phyloP scores from a whole-genome alignment of 495 filamentous ascomycete species.

The Geoglossum glabrum region DNA sequence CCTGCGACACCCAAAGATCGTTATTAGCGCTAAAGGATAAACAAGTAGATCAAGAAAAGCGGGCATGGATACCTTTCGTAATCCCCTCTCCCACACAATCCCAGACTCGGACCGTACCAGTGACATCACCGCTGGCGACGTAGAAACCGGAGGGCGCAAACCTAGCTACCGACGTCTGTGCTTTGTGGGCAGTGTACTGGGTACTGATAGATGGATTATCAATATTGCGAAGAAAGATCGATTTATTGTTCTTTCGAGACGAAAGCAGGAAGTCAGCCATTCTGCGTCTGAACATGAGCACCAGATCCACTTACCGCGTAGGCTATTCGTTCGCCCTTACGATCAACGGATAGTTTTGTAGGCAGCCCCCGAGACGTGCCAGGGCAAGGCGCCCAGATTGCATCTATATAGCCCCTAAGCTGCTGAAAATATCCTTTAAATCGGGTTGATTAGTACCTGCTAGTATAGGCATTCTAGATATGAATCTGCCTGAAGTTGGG shows the following conservation, averaged over 20 bases:
- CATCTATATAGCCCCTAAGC: constrained; percentile 23
- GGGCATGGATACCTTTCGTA: constrained; percentile 32
- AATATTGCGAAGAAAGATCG: constrained; percentile 81
- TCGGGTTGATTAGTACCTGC: neutral
- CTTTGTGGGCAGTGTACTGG: constrained; percentile 82
- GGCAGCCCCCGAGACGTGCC: constrained; percentile 71
- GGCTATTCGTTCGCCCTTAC: constrained; percentile 80
- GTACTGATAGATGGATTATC: constrained; percentile 63
- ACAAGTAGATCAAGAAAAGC: constrained; percentile 11
- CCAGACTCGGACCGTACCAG: constrained; percentile 76
- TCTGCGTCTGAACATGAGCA: neutral
- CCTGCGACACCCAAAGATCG: constrained; percentile 20
- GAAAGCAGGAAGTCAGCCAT: neutral
- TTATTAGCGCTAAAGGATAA: constrained; percentile 7
- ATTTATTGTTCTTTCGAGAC: constrained; percentile 62
- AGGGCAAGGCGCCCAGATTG: constrained; percentile 57
- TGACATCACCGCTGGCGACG: constrained; percentile 78
- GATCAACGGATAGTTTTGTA: constrained; percentile 73
- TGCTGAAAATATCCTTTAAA: neutral
- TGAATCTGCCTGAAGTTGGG: neutral
- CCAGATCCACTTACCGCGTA: constrained; percentile 57
- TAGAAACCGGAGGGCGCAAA: constrained; percentile 93
- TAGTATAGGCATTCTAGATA: neutral
- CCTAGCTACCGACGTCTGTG: constrained; percentile 72
- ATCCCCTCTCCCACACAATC: constrained; percentile 47